Evolutionary conservation across 768 basidiomycete genomes (phyloP).

Genomic region (Podaxis carcinomalis): DNA sequence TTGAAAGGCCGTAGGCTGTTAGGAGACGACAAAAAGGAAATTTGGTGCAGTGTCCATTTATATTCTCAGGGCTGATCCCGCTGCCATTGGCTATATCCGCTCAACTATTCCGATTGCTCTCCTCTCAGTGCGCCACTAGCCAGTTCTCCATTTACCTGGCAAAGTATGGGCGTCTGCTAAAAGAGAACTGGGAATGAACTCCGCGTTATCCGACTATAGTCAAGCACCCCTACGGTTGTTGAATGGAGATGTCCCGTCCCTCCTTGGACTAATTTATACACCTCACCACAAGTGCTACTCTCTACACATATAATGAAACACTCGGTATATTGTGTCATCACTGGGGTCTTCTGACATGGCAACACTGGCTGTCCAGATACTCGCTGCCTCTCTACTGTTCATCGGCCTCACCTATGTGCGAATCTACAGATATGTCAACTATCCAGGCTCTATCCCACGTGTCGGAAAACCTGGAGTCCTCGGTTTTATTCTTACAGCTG

Average conservation of each 20-base stretch:
- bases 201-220: neutral
- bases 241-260: neutral
- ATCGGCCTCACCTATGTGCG: conserved; percentile 21
- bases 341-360: neutral
- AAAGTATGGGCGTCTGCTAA: neutral
- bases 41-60: neutral
- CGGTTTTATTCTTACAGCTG: conserved; percentile 31
- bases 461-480: conserved; percentile 28
- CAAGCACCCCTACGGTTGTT: neutral
- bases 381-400: conserved; percentile 15
- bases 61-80: neutral
- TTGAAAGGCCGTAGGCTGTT: neutral
- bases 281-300: neutral
- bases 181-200: neutral
- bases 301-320: neutral
- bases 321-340: no score
- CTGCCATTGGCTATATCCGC: neutral
- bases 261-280: neutral
- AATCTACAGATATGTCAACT: conserved; percentile 23
- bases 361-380: neutral
- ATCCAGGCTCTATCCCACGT: conserved; percentile 27
- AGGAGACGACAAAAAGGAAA: neutral
- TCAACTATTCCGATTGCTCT: neutral
- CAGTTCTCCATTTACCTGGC: neutral
- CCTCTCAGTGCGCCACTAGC: neutral